Evolutionary conservation across 139 green algal species (phyloP).

Genomic region (Picochlorum costavermella): DNA sequence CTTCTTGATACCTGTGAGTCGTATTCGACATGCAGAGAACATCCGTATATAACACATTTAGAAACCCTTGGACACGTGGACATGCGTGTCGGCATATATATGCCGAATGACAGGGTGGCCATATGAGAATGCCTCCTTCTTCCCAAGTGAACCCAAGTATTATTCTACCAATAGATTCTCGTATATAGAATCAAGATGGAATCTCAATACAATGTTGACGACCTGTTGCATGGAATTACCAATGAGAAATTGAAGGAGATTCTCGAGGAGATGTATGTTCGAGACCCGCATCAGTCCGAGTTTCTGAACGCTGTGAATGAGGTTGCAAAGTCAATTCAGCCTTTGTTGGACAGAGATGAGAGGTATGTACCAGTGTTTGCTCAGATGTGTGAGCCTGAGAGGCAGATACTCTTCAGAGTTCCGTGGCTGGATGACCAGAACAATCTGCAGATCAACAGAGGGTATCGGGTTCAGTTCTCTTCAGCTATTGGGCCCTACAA

Average conservation of each 20-base stretch:
- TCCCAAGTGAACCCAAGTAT: too few species aligned
- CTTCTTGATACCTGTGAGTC: too few species aligned
- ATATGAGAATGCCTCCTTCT: too few species aligned
- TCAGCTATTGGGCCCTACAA: slow-evolving; percentile 79
- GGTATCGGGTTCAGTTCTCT: slow-evolving; percentile 71
- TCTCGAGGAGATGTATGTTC: slow-evolving; percentile 25
- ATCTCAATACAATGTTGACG: background rate
- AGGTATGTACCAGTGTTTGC: slow-evolving; percentile 42
- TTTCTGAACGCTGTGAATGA: slow-evolving; percentile 54
- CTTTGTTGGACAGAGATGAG: slow-evolving; percentile 51
- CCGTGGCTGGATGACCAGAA: slow-evolving; percentile 53
- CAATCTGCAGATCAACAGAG: slow-evolving; percentile 55
- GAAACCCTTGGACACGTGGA: too few species aligned
- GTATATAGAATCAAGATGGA: too few species aligned
- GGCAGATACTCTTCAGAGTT: slow-evolving; percentile 52
- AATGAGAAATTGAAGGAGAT: slow-evolving; percentile 23
- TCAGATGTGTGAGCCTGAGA: slow-evolving; percentile 49
- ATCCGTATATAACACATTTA: too few species aligned
- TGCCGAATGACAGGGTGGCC: too few species aligned
- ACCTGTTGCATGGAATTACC: background rate
- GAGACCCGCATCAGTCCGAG: slow-evolving; percentile 49
- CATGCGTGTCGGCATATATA: too few species aligned
- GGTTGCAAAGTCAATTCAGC: slow-evolving; percentile 29
- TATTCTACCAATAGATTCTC: too few species aligned
- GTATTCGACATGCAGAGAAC: too few species aligned